These are phyloP conservation scores for Marchantia polymorpha DNA, from an alignment of 225 moss, liverwort and hornwort genomes.

Conservation along the genomic window DNA sequence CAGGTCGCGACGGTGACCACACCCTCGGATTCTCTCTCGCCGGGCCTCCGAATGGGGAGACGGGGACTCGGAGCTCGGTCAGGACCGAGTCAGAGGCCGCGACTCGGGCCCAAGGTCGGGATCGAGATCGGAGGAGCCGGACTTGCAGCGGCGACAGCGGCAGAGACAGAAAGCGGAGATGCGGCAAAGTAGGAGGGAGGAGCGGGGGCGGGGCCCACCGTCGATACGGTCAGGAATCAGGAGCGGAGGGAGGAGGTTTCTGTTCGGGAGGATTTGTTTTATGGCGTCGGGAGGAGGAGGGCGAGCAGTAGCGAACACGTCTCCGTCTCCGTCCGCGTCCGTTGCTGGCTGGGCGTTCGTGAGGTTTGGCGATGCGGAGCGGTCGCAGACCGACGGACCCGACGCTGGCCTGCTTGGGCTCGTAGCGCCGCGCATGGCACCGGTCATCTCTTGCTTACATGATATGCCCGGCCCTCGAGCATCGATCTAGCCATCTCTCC, in stretches of 20 bases:
- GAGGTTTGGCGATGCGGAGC: too few relatives aligned
- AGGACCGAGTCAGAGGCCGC: too few relatives aligned
- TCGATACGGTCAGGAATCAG: neutral
- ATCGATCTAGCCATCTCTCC: neutral
- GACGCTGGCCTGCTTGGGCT: neutral
- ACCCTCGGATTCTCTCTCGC: too few relatives aligned
- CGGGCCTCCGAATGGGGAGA: too few relatives aligned
- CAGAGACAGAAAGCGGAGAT: too few relatives aligned
- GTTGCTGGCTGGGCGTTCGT: too few relatives aligned
- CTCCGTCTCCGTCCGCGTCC: neutral
- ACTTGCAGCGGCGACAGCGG: too few relatives aligned
- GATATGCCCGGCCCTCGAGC: neutral
- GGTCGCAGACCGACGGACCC: neutral
- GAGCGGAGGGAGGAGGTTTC: neutral
- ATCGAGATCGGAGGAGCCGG: too few relatives aligned
- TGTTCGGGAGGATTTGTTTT: neutral
- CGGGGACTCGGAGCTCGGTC: too few relatives aligned
- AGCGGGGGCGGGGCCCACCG: constrained; percentile 2
- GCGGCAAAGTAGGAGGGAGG: too few relatives aligned
- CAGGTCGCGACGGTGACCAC: too few relatives aligned
- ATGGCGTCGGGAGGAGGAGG: neutral
- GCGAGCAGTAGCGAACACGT: constrained; percentile 3
- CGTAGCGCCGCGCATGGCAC: neutral
- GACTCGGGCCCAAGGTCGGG: too few relatives aligned
- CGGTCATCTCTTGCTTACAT: neutral